Evolutionary conservation across 73 alveolate species (phyloP), one percentile per base, ranked within the genome.

Genomic region (Tetrahymena borealis): DNA sequence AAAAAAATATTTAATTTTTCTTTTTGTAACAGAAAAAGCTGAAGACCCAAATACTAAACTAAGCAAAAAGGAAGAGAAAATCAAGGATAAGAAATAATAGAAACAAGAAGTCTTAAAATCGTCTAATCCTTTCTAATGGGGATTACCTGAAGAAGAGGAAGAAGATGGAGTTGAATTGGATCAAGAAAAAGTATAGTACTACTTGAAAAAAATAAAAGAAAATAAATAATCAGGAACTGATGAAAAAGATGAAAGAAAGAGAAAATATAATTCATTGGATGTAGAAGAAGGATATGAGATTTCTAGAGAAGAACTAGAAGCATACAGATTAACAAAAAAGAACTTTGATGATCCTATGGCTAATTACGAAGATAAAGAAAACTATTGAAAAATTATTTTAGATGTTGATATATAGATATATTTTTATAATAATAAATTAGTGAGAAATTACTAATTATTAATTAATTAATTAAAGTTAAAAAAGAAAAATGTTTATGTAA

Each of bases 261-360:
- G 85, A 60, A 60, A 60, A 60, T 60, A 60, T 35, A 60, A 60
- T 35, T 60, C 85, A 24, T 60, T 60, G 9, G 85, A 32, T 60
- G 85, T 35, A 18, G 85, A 60, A 24, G 85, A 60, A 60, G 85
- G 85, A 3, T 15, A 60, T 9, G 38, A 60, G 28, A 60, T 60
- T 60, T 60, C 85, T 15, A 60, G 85, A 60, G 85, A 60, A 60
- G 85, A 60, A 28, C 35, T 60, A 15, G 85, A 60, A 60, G 85
- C 85, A 32, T 60, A 60, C 38, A 60, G 85, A n/a, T n/a, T 60
- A 18, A 60, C 85, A 60, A 60, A 60, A 35, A 60, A 60, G 28
- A 60, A 60, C 85, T 60, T 60, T 60, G 85, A 60, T 60, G 85
- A 60, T 60, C 85, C 85, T 15, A 60, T 60, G 85, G 85, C 85